Conservation (phyloP, 2,329 filamentous ascomycete genomes). For the Aspergillus unguis region DNA sequence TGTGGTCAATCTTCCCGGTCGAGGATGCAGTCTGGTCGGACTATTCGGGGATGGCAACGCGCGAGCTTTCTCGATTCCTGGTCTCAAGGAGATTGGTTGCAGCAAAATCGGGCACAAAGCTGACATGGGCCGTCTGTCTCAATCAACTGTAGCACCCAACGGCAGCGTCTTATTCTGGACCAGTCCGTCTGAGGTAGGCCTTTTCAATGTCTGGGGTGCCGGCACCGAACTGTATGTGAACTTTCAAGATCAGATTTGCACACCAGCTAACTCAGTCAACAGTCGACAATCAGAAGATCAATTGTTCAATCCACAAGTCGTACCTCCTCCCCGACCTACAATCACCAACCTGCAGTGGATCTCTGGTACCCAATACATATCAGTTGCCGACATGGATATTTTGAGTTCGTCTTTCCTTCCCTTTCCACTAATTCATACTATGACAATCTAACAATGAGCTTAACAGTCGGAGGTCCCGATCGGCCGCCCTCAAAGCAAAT, state of each 20-base stretch:
- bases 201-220: conserved; percentile 81
- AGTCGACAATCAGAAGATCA: conserved; percentile 60
- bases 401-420: conserved; percentile 53
- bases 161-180: conserved; percentile 87
- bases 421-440: not conserved
- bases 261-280: conserved; percentile 4
- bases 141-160: conserved; percentile 68
- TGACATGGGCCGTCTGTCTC: conserved; percentile 68
- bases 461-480: conserved; percentile 72
- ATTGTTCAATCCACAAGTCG: conserved; percentile 72
- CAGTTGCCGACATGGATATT: conserved; percentile 80
- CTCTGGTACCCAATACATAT: conserved; percentile 86
- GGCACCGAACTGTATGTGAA: conserved; percentile 60
- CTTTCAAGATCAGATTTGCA: not conserved
- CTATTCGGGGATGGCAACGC: conserved; percentile 79
- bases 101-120: conserved; percentile 63
- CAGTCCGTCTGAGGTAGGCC: conserved; percentile 77
- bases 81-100: conserved; percentile 75
- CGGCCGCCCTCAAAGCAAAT: conserved; percentile 85
- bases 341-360: conserved; percentile 98
- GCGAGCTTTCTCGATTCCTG: conserved; percentile 82
- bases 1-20: conserved; percentile 69
- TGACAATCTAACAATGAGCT: not conserved
- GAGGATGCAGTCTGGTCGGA: conserved; percentile 75
- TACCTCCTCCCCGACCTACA: conserved; percentile 76